These are phyloP conservation scores for Exophiala xenobiotica DNA, from an alignment of 2,329 filamentous ascomycete genomes.

Conservation along the genomic window DNA sequence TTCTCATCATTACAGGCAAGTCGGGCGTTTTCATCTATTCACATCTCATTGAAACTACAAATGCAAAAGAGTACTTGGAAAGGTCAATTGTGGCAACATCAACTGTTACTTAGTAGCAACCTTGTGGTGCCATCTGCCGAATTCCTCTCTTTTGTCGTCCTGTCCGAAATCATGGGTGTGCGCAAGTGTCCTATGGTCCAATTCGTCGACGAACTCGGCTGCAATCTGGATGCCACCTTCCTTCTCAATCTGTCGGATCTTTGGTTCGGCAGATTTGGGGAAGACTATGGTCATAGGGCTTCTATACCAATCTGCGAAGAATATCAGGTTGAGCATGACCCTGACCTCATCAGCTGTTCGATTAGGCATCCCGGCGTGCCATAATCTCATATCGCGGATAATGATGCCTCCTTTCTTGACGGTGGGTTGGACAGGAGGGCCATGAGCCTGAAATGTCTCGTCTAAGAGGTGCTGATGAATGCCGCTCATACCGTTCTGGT, in stretches of 20 bases:
- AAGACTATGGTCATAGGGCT: constrained; percentile 10
- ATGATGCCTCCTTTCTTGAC: constrained; percentile 55
- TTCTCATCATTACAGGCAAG: no score
- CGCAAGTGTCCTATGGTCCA: constrained; percentile 9
- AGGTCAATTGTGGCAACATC: no score
- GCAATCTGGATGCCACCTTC: constrained; percentile 10
- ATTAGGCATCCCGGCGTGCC: constrained; percentile 66
- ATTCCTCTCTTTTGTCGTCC: constrained; percentile 10
- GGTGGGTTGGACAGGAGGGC: constrained; percentile 40
- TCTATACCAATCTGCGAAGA: constrained; percentile 20
- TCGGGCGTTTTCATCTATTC: no score
- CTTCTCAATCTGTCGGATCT: constrained; percentile 7
- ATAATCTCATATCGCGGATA: constrained; percentile 60
- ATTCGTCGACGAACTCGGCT: constrained; percentile 12
- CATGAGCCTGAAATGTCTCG: constrained; percentile 33
- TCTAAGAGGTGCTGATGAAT: constrained; percentile 38
- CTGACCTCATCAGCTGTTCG: constrained; percentile 45
- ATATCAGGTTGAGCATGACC: constrained; percentile 50
- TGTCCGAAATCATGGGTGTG: constrained; percentile 15
- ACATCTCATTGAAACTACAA: no score
- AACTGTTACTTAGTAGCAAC: neutral
- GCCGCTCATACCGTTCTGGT: constrained; percentile 26
- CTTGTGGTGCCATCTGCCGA: constrained; percentile 15
- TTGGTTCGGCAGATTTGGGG: constrained; percentile 10
- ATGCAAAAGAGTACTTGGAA: no score